phyloP scores from a whole-genome alignment of 768 basidiomycete species.

The Boletus rubropictus region DNA sequence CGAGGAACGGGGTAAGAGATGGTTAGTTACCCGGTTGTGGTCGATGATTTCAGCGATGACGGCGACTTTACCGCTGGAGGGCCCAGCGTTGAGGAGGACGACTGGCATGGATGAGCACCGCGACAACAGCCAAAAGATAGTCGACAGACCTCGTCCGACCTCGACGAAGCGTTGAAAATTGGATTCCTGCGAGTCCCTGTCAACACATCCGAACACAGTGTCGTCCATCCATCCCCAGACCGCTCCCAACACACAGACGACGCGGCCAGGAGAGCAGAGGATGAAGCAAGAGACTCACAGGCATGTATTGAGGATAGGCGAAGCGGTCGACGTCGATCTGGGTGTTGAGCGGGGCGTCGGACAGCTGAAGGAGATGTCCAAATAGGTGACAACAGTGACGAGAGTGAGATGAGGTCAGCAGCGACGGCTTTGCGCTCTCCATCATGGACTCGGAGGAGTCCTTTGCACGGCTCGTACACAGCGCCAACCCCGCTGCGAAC shows the following conservation, averaged over 20 bases:
- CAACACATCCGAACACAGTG: slow-evolving; percentile 11
- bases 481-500: slow-evolving; percentile 23
- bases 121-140: background rate
- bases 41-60: slow-evolving; percentile 97
- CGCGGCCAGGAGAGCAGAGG: background rate
- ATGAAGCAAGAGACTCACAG: slow-evolving; percentile 13
- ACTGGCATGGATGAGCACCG: slow-evolving; percentile 37
- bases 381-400: slow-evolving; percentile 13
- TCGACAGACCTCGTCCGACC: slow-evolving; percentile 78
- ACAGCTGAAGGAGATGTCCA: background rate
- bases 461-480: slow-evolving; percentile 24
- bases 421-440: background rate
- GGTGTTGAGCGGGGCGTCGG: background rate
- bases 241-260: rapidly evolving
- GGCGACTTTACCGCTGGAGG: slow-evolving; percentile 82
- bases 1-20: background rate
- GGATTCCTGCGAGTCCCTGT: slow-evolving; percentile 49
- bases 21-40: slow-evolving; percentile 78
- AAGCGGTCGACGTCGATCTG: slow-evolving; percentile 1
- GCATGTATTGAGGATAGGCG: slow-evolving; percentile 11
- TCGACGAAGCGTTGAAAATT: slow-evolving; percentile 97
- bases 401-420: slow-evolving; percentile 8
- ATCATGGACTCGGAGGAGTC: slow-evolving; percentile 26
- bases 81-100: slow-evolving; percentile 89
- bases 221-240: slow-evolving; percentile 10